phyloP scores from a whole-genome alignment of 2,329 filamentous ascomycete genomes.

The Xylaria multiplex region DNA sequence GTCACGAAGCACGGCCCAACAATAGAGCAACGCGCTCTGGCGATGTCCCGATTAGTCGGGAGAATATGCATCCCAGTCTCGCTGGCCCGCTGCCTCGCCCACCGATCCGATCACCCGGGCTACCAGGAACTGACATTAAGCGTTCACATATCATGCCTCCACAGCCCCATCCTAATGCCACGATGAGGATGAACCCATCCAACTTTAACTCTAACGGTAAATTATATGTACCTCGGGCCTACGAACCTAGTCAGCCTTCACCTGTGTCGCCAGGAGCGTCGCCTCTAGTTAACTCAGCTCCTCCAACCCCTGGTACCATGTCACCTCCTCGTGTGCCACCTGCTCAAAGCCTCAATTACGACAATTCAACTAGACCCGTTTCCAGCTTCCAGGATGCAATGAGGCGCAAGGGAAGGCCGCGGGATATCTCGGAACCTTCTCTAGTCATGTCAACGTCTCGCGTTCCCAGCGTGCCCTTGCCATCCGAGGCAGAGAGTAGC shows the following conservation, averaged over 20 bases:
- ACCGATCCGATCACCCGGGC: conserved; percentile 57
- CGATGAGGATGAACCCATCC: conserved; percentile 39
- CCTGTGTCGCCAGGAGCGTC: conserved; percentile 58
- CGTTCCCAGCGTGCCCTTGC: conserved; percentile 56
- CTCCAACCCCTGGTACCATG: conserved; percentile 49
- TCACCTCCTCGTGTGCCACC: conserved; percentile 50
- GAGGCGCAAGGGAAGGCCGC: conserved; percentile 57
- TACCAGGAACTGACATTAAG: conserved; percentile 60
- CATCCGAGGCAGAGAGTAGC: conserved; percentile 46
- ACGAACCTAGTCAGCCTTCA: conserved; percentile 56
- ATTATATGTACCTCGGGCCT: conserved; percentile 50
- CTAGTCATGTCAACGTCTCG: conserved; percentile 59
- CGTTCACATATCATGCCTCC: conserved; percentile 61
- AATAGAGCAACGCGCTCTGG: conserved; percentile 55
- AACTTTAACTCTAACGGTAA: conserved; percentile 48
- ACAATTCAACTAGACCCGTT: conserved; percentile 39
- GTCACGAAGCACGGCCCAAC: conserved; percentile 55
- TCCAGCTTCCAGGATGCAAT: conserved; percentile 52
- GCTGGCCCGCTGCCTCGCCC: conserved; percentile 45
- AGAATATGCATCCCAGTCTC: conserved; percentile 51
- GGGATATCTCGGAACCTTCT: conserved; percentile 63
- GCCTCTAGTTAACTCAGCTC: conserved; percentile 49
- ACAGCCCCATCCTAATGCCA: conserved; percentile 51
- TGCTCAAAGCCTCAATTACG: conserved; percentile 46
- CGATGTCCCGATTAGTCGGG: conserved; percentile 52